Evolutionary conservation across 1,139 yeast species (phyloP), one percentile per base, ranked within the genome.

Genomic region (Nadsonia commutata): DNA sequence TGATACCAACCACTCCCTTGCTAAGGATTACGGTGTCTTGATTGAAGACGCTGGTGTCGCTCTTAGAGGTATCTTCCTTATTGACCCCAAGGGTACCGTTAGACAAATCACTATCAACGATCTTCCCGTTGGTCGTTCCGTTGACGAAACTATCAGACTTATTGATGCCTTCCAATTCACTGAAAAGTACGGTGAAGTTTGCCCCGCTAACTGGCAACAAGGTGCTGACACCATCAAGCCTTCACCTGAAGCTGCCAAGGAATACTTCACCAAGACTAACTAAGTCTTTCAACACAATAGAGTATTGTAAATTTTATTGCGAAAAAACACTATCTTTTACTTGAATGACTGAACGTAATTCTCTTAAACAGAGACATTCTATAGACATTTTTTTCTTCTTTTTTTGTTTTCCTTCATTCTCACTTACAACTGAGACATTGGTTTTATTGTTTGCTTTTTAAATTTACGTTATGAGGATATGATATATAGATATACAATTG

Each of bases 171-270:
- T 90, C 95, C 94, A 88, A 74, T 86, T 90, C 85, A 81, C 95
- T 61, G 95, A 88, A 69, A 81, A 84, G 76, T 72, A 88, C 77
- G 95, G 97, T 71, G 95, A 90, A 71, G 97, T 90, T 56, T 84
- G 95, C 72, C 96, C 96, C 46, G 96, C 97, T 66, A 88, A 86
- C 93, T 90, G 98, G 97, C 83, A 84, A 58, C 88, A 93, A 70
- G 97, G 97, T 72, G 67, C 85, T 51, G 94, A 83, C 62, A 83
- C 95, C 70, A 88, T 88, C 73, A 80, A 82, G 70, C 90, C 95
- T 60, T 81, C 74, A 58, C 90, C 85, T 57, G 73, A 67, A 45
- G 77, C 73, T 58, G 82, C 95, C 57, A 81, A 82, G 74, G 83
- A 77, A 63, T 83, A 81, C 82, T 83, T 83, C 65, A 62, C 63